Evolutionary conservation across 331 rosid species (phyloP).

Genomic region (Pyracantha coccinea): DNA sequence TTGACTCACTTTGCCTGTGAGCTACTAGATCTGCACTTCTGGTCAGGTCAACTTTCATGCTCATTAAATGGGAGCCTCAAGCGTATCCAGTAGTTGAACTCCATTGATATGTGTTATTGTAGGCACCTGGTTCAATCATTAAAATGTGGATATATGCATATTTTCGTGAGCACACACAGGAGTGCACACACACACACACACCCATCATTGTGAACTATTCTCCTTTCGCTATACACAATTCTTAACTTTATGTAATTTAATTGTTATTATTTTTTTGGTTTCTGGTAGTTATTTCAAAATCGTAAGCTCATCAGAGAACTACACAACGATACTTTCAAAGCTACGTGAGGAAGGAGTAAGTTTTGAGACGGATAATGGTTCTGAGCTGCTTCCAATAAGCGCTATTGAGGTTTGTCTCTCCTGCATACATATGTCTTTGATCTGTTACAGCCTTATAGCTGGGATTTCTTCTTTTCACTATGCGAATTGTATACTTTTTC

Average conservation of each 20-base stretch:
- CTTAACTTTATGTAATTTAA: background rate
- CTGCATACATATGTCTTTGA: background rate
- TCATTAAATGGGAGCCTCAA: background rate
- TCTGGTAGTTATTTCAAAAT: conserved; percentile 67
- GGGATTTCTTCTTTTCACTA: background rate
- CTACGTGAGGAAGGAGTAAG: conserved; percentile 69
- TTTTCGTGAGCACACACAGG: background rate
- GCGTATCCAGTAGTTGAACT: background rate
- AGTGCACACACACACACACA: background rate
- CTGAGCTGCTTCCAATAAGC: conserved; percentile 76
- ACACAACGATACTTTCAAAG: conserved; percentile 50
- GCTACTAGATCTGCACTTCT: background rate
- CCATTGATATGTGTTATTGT: background rate
- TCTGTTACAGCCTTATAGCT: background rate
- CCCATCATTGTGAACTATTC: background rate
- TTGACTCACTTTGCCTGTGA: background rate
- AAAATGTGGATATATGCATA: background rate
- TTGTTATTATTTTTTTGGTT: background rate
- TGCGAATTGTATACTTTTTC: too few relatives aligned
- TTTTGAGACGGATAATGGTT: conserved; percentile 89
- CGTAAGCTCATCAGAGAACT: conserved; percentile 77
- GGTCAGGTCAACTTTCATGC: background rate
- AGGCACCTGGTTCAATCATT: background rate
- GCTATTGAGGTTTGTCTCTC: conserved; percentile 55
- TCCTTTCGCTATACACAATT: background rate